Evolutionary conservation across 306 rosid genomes (phyloP).

Genomic region (Carpinus viminea): DNA sequence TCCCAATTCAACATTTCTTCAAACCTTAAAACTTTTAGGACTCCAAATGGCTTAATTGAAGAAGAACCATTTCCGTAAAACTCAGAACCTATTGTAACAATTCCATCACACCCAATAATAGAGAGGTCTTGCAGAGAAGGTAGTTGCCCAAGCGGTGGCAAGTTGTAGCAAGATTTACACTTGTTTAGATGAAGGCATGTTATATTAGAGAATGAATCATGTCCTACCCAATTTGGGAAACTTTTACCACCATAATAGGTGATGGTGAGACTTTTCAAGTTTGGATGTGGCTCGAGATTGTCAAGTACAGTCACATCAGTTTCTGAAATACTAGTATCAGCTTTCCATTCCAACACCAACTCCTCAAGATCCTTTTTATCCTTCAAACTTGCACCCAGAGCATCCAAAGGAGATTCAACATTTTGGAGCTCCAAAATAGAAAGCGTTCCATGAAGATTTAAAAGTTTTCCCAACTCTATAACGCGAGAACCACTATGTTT

Average conservation of each 20-base stretch:
- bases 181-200: background rate
- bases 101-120: conserved; percentile 9
- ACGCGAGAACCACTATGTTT: background rate
- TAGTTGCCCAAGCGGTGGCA: conserved; percentile 10
- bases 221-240: conserved; percentile 32
- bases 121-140: conserved; percentile 28
- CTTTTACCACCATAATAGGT: conserved; percentile 4
- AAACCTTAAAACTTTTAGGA: conserved; percentile 4
- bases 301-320: conserved; percentile 27
- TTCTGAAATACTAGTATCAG: background rate
- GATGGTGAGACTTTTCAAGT: conserved; percentile 12
- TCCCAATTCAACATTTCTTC: conserved; percentile 1
- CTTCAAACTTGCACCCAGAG: conserved; percentile 5
- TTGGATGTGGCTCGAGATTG: conserved; percentile 23
- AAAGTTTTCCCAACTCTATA: conserved; percentile 12
- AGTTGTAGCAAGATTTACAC: conserved; percentile 1
- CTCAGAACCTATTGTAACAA: background rate
- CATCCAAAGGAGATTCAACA: conserved; percentile 4
- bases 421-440: conserved; percentile 25
- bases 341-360: conserved; percentile 25
- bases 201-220: conserved; percentile 20
- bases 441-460: conserved; percentile 7
- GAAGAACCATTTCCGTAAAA: conserved; percentile 8
- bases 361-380: background rate
- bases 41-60: background rate